phyloP scores from a whole-genome alignment of 2,329 filamentous ascomycete species.

The Penicillium vulpinum region DNA sequence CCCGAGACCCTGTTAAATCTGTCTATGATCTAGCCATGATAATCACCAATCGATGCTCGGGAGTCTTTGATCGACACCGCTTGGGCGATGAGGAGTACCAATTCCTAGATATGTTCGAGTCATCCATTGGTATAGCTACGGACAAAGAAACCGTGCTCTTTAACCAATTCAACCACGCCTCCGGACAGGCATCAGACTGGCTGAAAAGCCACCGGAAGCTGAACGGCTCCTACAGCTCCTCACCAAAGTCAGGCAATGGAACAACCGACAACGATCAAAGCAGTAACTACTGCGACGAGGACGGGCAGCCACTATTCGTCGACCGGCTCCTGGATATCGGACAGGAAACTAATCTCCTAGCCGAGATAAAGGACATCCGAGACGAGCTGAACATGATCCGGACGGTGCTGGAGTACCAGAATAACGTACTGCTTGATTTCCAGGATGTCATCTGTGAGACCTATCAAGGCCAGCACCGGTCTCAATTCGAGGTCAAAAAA shows the following conservation, averaged over 20 bases:
- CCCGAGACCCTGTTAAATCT: conserved; percentile 58
- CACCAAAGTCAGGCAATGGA: conserved; percentile 6
- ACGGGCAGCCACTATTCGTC: conserved; percentile 50
- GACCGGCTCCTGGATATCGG: conserved; percentile 54
- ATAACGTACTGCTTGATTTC: conserved; percentile 37
- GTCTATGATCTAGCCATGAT: conserved; percentile 64
- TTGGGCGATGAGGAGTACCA: conserved; percentile 61
- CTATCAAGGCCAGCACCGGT: conserved; percentile 34
- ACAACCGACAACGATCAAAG: conserved; percentile 8
- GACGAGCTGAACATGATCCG: conserved; percentile 66
- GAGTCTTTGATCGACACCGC: conserved; percentile 61
- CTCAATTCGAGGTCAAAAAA: conserved; percentile 53
- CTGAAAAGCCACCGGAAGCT: conserved; percentile 52
- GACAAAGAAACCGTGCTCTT: conserved; percentile 61
- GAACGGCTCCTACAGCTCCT: conserved; percentile 29
- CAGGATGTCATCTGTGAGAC: conserved; percentile 40
- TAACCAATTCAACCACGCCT: conserved; percentile 59
- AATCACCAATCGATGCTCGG: conserved; percentile 61
- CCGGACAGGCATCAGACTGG: conserved; percentile 57
- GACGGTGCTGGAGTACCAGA: conserved; percentile 41
- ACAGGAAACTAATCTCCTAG: conserved; percentile 60
- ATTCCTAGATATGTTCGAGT: conserved; percentile 68
- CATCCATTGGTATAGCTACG: conserved; percentile 57
- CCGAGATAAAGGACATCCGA: conserved; percentile 66
- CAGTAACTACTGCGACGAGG: conserved; percentile 29